Conservation (phyloP, 331 rosid genomes). For the Cydonia oblonga region DNA sequence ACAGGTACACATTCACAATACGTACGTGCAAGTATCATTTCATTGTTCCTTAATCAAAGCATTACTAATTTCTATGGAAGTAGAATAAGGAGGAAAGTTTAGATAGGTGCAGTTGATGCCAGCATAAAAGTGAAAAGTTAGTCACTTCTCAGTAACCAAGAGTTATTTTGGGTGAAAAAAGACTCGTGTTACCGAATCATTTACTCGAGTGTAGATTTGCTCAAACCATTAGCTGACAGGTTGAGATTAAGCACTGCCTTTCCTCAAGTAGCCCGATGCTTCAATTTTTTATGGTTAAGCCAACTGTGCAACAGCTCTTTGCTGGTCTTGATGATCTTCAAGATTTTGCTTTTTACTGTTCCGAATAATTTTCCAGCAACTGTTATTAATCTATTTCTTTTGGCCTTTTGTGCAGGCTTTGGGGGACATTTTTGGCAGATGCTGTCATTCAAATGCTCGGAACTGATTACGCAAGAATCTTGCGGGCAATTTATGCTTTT, state of each 20-base stretch:
- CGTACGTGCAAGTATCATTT: background rate
- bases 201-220: too few species aligned
- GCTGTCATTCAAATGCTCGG: slow-evolving; percentile 94
- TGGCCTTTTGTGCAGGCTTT: slow-evolving; percentile 47
- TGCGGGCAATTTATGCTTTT: slow-evolving; percentile 86
- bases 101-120: background rate
- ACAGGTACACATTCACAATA: background rate
- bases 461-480: slow-evolving; percentile 86
- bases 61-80: background rate
- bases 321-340: background rate
- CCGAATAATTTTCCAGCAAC: background rate
- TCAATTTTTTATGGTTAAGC: background rate
- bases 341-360: background rate
- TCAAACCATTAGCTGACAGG: too few species aligned
- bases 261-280: background rate
- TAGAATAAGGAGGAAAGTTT: background rate
- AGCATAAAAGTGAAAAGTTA: background rate
- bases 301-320: background rate
- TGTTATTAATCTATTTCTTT: slow-evolving; percentile 14
- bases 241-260: too few species aligned
- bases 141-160: background rate
- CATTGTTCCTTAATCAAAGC: too few species aligned
- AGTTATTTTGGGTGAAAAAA: background rate
- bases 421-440: slow-evolving; percentile 93
- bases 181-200: background rate